Percentiles rank a stretch among this genome's conserved stretches.
These are phyloP conservation scores for Eimeria praecox DNA, from an alignment of 169 alveolate genomes.

Conservation along the genomic window DNA sequence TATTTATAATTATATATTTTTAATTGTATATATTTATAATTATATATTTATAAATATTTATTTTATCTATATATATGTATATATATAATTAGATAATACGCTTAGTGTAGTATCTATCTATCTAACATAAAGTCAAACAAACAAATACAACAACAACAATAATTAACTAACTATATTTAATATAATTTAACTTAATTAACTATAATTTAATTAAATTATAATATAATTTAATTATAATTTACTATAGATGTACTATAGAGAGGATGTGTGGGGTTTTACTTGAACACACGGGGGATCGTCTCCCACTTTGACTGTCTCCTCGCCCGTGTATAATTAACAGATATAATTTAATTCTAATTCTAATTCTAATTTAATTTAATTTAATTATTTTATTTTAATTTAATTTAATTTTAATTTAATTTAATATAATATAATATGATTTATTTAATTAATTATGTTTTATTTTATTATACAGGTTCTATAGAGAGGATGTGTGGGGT, in stretches of 20 bases:
- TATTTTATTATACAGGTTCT: constrained; percentile 40
- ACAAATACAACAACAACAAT: too few species aligned
- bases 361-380: too few species aligned
- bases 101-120: too few species aligned
- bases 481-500: constrained; percentile 91
- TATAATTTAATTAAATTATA: too few species aligned
- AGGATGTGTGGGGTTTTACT: constrained; percentile 88
- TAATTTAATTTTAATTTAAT: background rate
- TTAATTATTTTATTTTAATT: background rate
- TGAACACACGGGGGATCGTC: constrained; percentile 99
- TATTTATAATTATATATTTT: too few species aligned
- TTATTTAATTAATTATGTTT: background rate
- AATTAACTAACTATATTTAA: too few species aligned
- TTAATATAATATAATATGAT: background rate
- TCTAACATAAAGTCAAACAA: too few species aligned
- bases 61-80: too few species aligned
- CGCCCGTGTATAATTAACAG: constrained; percentile 97
- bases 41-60: too few species aligned
- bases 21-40: too few species aligned
- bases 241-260: constrained; percentile 85
- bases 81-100: too few species aligned
- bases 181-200: background rate
- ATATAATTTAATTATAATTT: background rate
- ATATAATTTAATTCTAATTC: too few species aligned
- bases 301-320: constrained; percentile 99